Evolutionary conservation across 371 early-diverging fungal genomes (phyloP), one percentile per base, ranked within the genome.

Genomic region (Mucor lusitanicus): DNA sequence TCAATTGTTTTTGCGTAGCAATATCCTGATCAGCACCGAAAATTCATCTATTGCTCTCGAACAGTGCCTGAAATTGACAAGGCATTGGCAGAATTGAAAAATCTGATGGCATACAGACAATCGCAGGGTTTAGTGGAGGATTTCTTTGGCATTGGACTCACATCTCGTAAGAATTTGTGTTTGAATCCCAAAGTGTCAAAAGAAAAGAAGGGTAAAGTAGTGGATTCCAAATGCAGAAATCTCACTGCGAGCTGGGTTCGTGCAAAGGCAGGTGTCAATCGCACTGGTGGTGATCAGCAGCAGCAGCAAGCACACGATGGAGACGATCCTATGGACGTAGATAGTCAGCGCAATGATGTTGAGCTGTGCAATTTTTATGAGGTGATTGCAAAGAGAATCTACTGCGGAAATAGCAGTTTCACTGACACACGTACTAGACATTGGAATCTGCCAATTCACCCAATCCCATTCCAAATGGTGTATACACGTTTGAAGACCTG

Each of bases 51-150:
- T 85, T 99, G 99, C 76, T 98, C 99, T 39, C 95, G 99, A 73
- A 97, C 98, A 0, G 99, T 99, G 17, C 97, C 97, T 17, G 99
- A 99, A 80, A 97, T 99, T 69, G 99, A 99, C 73, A 99, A 99
- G 80, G 99, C 99, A 2, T 81, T 99, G 64, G 94, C 93, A 27
- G 99, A 99, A 84, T 85, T 99, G 70, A 92, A 97, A 72, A 88
- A 95, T 17, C 78, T 99, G 68, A 92, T 99, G 74, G 91, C 83
- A 35, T 99, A 96, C 79, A 84, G 99, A 59, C 65, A 69, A 64
- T 72, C 82, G 6, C 80, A 86, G 17, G 93, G 92, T 15, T 40
- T 85, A 13, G 82, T 92, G 11, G 92, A 95, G 32, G 80, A 90
- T 33, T 99, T 98, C 76, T 82, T 99, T 32, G 99, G 96, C 1